These are phyloP conservation scores for Rugonectria rugulosa DNA, from an alignment of 2,329 filamentous ascomycete genomes.

Conservation along the genomic window DNA sequence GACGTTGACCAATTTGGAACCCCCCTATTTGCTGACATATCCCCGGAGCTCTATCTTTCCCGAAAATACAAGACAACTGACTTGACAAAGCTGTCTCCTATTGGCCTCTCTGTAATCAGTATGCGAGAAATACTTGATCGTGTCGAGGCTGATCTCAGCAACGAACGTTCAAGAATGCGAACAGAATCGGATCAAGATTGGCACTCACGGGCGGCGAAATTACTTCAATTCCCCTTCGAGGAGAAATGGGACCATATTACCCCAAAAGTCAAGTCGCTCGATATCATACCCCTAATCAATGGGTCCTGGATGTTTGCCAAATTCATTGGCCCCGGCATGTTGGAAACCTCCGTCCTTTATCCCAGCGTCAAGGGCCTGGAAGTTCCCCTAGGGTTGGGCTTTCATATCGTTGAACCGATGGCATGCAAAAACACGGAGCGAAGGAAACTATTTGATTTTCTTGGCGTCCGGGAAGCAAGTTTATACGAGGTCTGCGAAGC, in stretches of 20 bases:
- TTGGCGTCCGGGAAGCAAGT: slow-evolving; percentile 23
- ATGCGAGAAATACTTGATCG: slow-evolving; percentile 4
- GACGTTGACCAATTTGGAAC: slow-evolving; percentile 20
- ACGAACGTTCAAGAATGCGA: slow-evolving; percentile 23
- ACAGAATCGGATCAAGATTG: slow-evolving; percentile 18
- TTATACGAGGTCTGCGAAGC: slow-evolving; percentile 11
- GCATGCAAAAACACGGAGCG: slow-evolving; percentile 21
- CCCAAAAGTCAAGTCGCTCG: background rate
- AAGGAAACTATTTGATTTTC: slow-evolving; percentile 19
- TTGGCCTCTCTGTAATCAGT: background rate
- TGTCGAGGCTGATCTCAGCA: slow-evolving; percentile 18
- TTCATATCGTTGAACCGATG: slow-evolving; percentile 19
- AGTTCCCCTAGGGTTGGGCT: slow-evolving; percentile 18
- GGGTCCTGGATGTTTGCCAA: slow-evolving; percentile 27
- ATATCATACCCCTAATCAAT: slow-evolving; percentile 24
- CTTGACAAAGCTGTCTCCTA: background rate
- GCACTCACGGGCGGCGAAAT: slow-evolving; percentile 25
- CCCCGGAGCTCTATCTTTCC: slow-evolving; percentile 26
- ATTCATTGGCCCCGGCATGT: background rate
- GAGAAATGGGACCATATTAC: background rate
- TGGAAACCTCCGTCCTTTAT: slow-evolving; percentile 11
- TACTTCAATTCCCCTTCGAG: background rate
- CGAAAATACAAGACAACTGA: slow-evolving; percentile 23
- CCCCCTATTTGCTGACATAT: slow-evolving; percentile 27
- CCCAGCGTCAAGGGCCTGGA: slow-evolving; percentile 9